Base-by-base conservation (phyloP, 2,329 filamentous ascomycete species). In the Xenosphaeropsis pyriputrescens region DNA sequence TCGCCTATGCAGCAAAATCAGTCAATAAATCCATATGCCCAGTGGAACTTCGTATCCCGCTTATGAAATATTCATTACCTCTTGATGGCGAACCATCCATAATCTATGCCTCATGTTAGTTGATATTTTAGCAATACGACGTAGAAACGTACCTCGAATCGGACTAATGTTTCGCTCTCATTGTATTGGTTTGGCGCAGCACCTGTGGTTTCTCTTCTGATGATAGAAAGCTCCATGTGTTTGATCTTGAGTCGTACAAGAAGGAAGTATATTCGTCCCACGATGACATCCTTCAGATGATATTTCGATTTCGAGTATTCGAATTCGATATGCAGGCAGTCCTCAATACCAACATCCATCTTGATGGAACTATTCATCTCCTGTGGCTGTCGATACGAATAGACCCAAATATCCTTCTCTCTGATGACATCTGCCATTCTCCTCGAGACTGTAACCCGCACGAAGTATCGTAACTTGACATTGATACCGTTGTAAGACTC, bases 401-500 rank as follows among this genome's bases (percentile, higher is more conserved):
- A 98, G 39, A 98, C 93, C 93, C 93, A 98, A 47, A 98, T 82
- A 60, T 98, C 93, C 72, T 98, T 98, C 64, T 98, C 93, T 51
- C 93, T 82, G 53, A 96, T 85, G 41, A 98, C 89, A 57, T 98
- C 91, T 51, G 86, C 85, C 86, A 98, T 96, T 57, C 91, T 78
- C 53, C 91, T 77, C 37, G 86, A 93, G 35, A 98, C 91, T 29
- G 91, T 98, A 49, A 96, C 91, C 50, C 88, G 83, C 41, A 96
- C 79, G 63, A 96, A 96, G 73, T 98, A 98, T 50, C 91, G 86
- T 57, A 98, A 74, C 68, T 94, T 93, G 54, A 98, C 91, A 57
- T 98, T 98, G 75, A 98, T 98, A 56, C 91, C 91, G 58, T 94
- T 93, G 71, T 98, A 98, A 47, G 88, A 95, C 64, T 98, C 93